These are phyloP conservation scores for Plantago major DNA, from an alignment of 257 asterid species.

Conservation along the genomic window DNA sequence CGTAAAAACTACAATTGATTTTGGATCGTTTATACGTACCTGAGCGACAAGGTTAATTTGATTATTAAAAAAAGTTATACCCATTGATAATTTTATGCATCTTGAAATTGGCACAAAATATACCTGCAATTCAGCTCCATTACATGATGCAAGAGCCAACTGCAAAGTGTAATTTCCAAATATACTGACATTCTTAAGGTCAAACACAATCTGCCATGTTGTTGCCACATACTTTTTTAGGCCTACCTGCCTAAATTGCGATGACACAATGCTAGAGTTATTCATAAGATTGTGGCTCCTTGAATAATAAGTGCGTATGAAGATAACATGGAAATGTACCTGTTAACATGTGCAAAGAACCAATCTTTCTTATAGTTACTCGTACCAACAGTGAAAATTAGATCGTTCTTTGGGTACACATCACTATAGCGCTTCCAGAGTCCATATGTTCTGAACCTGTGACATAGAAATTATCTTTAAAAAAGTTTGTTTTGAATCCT, in stretches of 20 bases:
- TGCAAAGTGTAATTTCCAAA: conserved; percentile 29
- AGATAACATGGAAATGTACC: conserved; percentile 8
- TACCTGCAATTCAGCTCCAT: conserved; percentile 30
- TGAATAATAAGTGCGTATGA: no score
- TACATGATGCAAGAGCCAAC: conserved; percentile 34
- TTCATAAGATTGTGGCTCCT: no score
- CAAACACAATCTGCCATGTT: conserved; percentile 31
- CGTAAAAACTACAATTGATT: conserved; percentile 15
- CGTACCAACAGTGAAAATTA: conserved; percentile 21
- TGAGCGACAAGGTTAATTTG: neutral
- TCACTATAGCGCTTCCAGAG: conserved; percentile 28
- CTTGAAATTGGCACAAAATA: neutral
- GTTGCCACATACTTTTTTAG: conserved; percentile 2
- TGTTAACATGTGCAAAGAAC: conserved; percentile 37
- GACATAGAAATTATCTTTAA: no score
- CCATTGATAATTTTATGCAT: no score
- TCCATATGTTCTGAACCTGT: conserved; percentile 34
- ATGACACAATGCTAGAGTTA: no score
- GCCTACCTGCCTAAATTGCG: no score
- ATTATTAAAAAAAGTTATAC: no score
- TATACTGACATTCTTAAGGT: neutral
- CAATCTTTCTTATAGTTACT: conserved; percentile 28
- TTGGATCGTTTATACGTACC: conserved; percentile 31
- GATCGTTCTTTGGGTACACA: conserved; percentile 25
- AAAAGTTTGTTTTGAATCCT: neutral